These are phyloP conservation scores for Phanerodontia chrysosporium DNA, from an alignment of 768 basidiomycete genomes.

Conservation along the genomic window DNA sequence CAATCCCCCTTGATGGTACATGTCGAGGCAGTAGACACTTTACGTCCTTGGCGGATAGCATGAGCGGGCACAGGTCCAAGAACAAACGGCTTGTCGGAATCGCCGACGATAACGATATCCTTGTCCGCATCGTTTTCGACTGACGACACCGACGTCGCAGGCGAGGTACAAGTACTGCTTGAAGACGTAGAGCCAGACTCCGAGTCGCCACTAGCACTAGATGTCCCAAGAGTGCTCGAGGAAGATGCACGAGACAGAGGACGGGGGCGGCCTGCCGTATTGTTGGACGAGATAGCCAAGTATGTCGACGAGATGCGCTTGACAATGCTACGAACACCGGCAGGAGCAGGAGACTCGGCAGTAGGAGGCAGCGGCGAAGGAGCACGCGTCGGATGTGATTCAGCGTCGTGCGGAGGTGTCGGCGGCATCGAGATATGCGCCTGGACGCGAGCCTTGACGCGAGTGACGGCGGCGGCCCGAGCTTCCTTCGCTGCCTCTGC, in stretches of 20 bases:
- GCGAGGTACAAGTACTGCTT: slow-evolving; percentile 23
- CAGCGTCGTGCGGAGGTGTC: slow-evolving; percentile 36
- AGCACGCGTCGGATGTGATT: slow-evolving; percentile 2
- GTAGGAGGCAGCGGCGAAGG: slow-evolving; percentile 17
- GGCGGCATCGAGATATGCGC: slow-evolving; percentile 40
- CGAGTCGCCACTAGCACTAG: slow-evolving; percentile 39
- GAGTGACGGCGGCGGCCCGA: slow-evolving; percentile 51
- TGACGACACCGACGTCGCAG: slow-evolving; percentile 19
- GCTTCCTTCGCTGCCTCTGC: slow-evolving; percentile 37
- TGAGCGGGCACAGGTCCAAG: slow-evolving; percentile 43
- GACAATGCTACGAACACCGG: slow-evolving; percentile 56
- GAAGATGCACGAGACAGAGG: slow-evolving; percentile 26
- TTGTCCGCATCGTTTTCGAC: slow-evolving; percentile 22
- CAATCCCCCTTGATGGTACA: slow-evolving; percentile 30
- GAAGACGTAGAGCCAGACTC: slow-evolving; percentile 57
- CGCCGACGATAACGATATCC: slow-evolving; percentile 6
- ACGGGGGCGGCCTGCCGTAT: slow-evolving; percentile 15
- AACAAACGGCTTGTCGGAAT: slow-evolving; percentile 29
- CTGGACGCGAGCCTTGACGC: slow-evolving; percentile 51
- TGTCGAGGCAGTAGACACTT: slow-evolving; percentile 32
- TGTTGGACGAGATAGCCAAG: slow-evolving; percentile 21
- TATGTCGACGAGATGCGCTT: slow-evolving; percentile 48
- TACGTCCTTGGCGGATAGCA: slow-evolving; percentile 37
- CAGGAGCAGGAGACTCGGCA: slow-evolving; percentile 37
- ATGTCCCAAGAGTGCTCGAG: slow-evolving; percentile 40